Evolutionary conservation across 1,284 basidiomycete genomes (phyloP), one percentile per base, ranked within the genome.

Genomic region (Cryptococcus sp.): DNA sequence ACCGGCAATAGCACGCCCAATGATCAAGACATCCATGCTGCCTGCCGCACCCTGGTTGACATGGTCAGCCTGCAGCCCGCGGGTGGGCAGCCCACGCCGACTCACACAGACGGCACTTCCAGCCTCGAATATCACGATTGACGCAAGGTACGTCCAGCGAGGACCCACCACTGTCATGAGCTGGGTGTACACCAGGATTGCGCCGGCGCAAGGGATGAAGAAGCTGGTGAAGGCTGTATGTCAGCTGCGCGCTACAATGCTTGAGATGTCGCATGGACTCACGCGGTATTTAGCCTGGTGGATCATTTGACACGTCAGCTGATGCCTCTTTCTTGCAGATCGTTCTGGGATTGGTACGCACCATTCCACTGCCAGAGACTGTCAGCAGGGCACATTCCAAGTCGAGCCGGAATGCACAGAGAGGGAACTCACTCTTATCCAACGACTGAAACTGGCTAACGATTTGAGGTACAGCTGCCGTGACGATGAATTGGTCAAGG

Each of bases 401-500:
- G n/a, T 47, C 33, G 33, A 47, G 16, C 20, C 11, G 13, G 16
- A 55, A 55, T 56, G 28, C 28, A 9, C 28, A 9, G 28, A n/a
- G 4, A 33, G 28, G 28, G 28, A 33, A 9, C 28, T 33, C 51
- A 66, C 64, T 51, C 55, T 65, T 52, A 33, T 66, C 60, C n/a
- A 66, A 48, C 2, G 66, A 54, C 7, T 61, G 42, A 47, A 67
- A 68, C 46, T 60, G 39, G 33, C 51, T 55, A 36, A 66, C 55
- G 18, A 69, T 66, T 35, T 63, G 57, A 0, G 67, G 67, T 4
- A 67, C 64, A 12, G 67, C 65, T 2, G 64, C 61, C 12, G 57
- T 63, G 44, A 69, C 61, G 50, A 69, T 66, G 42, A 69, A 67
- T 33, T 61, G 59, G 50, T 69, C 67, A 20, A 67, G 55, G 13